Percentiles rank a stretch among this genome's conserved stretches.
These are phyloP conservation scores for Fusarium zealandicum DNA, from an alignment of 2,329 filamentous ascomycete genomes.

Conservation along the genomic window DNA sequence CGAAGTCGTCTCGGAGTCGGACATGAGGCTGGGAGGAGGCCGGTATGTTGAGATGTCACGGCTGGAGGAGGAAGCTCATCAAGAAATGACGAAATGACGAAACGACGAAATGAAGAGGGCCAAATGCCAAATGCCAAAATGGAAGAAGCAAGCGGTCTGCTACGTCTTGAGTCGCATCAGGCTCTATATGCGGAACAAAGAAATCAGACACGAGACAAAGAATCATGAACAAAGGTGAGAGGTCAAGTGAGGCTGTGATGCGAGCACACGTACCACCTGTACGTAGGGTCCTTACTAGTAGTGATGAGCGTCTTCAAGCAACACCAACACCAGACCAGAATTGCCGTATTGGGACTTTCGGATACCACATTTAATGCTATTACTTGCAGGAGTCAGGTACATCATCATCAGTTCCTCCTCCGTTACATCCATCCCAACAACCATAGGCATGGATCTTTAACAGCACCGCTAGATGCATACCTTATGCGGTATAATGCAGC, in stretches of 20 bases:
- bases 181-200: not conserved
- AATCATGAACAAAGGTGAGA: constrained; percentile 27
- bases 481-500: constrained; percentile 8
- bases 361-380: not conserved
- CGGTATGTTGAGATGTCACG: constrained; percentile 3
- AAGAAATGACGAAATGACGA: not conserved
- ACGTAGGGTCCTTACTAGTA: not conserved
- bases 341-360: not conserved
- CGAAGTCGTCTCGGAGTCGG: constrained; percentile 12
- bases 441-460: not conserved
- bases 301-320: not conserved
- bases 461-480: constrained; percentile 17
- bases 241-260: constrained; percentile 31
- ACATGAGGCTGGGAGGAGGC: constrained; percentile 8
- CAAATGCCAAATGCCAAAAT: not conserved
- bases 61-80: not conserved
- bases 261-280: constrained; percentile 27
- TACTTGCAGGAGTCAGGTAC: not conserved
- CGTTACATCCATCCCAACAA: no score
- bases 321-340: not conserved
- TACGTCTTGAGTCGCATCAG: not conserved
- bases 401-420: no score
- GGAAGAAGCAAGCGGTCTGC: not conserved
- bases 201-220: not conserved
- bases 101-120: not conserved